Conservation (phyloP, 2,329 filamentous ascomycete species). For the Bipolaris victoriae region DNA sequence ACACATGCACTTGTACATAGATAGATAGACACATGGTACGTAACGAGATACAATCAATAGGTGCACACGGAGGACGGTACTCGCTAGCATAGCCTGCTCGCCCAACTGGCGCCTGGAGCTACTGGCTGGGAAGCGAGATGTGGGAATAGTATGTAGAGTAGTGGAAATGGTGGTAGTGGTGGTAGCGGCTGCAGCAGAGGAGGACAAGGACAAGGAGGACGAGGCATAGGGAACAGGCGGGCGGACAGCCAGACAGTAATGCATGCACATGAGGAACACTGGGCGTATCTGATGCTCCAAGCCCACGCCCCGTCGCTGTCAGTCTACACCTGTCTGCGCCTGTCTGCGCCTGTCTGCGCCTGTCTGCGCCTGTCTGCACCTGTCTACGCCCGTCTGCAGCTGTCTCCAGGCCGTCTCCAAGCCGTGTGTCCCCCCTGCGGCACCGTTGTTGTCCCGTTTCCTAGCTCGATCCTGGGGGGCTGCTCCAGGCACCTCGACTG, state of each 20-base stretch:
- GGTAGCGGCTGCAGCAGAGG: not conserved
- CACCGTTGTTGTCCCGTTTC: conserved; percentile 14
- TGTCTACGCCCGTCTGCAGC: no score
- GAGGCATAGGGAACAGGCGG: not conserved
- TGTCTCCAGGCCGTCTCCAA: no score
- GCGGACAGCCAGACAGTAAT: no score
- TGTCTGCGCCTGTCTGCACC: no score
- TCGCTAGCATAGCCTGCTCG: not conserved
- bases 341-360: no score
- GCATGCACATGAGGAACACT: no score
- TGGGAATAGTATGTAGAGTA: not conserved
- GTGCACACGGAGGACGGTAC: no score
- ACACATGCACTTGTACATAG: not conserved
- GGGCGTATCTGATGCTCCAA: no score
- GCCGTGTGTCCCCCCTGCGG: conserved; percentile 1
- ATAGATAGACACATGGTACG: not conserved
- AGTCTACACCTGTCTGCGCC: no score
- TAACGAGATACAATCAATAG: no score
- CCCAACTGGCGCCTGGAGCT: not conserved
- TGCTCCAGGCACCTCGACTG: not conserved
- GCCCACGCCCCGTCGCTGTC: no score
- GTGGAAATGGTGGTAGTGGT: no score
- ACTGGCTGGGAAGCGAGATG: conserved; percentile 17
- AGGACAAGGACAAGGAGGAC: not conserved
- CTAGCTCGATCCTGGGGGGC: conserved; percentile 6